These are phyloP conservation scores for Neurospora sp. DNA, from an alignment of 495 filamentous ascomycete species.

Conservation along the genomic window DNA sequence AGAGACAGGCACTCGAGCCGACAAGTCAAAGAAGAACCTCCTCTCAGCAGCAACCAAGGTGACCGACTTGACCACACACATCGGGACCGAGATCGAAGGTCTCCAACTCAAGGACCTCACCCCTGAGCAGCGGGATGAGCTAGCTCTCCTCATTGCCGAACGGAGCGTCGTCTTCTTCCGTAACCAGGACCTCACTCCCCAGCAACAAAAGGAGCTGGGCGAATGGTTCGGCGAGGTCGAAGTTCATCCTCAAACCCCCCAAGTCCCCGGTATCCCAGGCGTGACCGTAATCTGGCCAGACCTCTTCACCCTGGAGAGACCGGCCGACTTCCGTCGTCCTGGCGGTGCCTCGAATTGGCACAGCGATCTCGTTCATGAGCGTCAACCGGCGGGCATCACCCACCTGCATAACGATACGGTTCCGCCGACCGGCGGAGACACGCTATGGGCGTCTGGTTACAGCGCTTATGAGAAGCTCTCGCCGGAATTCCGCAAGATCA, in stretches of 20 bases:
- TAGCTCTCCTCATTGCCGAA: conserved; percentile 62
- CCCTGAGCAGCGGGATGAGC: conserved; percentile 56
- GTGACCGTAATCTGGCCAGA: conserved; percentile 61
- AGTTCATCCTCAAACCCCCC: conserved; percentile 59
- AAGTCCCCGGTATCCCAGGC: conserved; percentile 56
- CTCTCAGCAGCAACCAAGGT: conserved; percentile 56
- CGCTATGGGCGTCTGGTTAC: conserved; percentile 62
- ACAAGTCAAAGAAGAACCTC: conserved; percentile 56
- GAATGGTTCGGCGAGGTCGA: conserved; percentile 59
- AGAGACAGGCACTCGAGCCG: conserved; percentile 54
- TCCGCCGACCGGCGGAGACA: conserved; percentile 56
- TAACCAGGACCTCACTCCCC: conserved; percentile 58
- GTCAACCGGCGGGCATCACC: conserved; percentile 60
- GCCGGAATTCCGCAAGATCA: conserved; percentile 56
- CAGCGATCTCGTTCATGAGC: conserved; percentile 59
- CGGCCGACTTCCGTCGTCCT: conserved; percentile 50
- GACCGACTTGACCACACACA: conserved; percentile 53
- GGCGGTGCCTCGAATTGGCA: conserved; percentile 61
- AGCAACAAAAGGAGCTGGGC: conserved; percentile 57
- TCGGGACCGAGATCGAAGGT: conserved; percentile 63
- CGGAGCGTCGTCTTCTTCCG: conserved; percentile 69
- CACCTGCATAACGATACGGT: conserved; percentile 61
- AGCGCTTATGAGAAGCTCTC: conserved; percentile 63
- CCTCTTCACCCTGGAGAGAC: conserved; percentile 44
- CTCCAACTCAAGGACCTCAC: conserved; percentile 60